phyloP scores from a whole-genome alignment of 2,329 filamentous ascomycete genomes.

The Ophiostoma tasmaniense region DNA sequence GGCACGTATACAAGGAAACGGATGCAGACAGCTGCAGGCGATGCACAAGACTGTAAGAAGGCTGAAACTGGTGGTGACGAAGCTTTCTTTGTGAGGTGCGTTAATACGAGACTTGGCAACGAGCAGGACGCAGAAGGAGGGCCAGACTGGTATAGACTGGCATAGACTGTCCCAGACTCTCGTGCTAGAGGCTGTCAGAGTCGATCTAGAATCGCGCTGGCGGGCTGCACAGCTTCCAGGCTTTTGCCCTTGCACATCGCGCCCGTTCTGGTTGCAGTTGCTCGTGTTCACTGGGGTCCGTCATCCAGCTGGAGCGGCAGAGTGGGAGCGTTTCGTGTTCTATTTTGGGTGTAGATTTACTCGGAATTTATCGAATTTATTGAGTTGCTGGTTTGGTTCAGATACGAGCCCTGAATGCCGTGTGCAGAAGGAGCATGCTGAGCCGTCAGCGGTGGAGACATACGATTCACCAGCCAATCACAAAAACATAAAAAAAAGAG shows the following conservation, averaged over 20 bases:
- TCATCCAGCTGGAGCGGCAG: constrained; percentile 2
- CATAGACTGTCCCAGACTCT: not conserved
- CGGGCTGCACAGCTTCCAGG: not conserved
- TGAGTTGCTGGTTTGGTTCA: not conserved
- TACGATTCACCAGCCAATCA: not conserved
- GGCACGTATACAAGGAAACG: not conserved
- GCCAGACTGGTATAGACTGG: not conserved
- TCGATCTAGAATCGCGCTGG: not conserved
- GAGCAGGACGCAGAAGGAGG: not conserved
- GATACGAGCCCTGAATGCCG: not conserved
- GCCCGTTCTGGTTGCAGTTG: constrained; percentile 1
- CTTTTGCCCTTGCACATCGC: not conserved
- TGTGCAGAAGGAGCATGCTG: not conserved
- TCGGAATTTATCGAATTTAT: not conserved
- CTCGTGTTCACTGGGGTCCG: constrained; percentile 2
- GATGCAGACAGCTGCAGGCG: not conserved
- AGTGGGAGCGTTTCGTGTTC: constrained; percentile 2
- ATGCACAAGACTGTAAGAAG: not conserved
- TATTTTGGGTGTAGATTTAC: not conserved
- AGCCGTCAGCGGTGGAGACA: not conserved
- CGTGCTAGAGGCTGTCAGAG: not conserved
- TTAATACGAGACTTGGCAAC: not conserved
- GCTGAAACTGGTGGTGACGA: constrained; percentile 2
- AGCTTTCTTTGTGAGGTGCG: not conserved
- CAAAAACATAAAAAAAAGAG: not conserved